Conservation (phyloP, 371 early-diverging fungal genomes). For the Mucor lusitanicus region DNA sequence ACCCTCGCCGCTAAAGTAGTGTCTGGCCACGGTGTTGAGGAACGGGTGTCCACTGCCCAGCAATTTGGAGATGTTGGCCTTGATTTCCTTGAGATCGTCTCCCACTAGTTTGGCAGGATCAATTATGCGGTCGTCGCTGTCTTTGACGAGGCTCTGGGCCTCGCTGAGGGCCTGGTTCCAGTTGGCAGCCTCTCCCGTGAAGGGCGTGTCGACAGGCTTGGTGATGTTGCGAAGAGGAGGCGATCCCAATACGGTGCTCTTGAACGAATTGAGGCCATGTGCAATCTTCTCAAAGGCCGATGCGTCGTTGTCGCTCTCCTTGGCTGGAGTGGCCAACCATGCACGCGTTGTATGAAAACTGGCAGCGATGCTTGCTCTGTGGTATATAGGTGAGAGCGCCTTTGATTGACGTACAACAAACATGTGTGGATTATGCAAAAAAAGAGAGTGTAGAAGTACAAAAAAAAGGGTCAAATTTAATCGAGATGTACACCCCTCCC, state of each 20-base stretch:
- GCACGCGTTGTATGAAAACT: conserved; percentile 3
- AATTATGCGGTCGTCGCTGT: conserved; percentile 42
- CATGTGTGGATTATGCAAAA: neutral
- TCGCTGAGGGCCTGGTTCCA: conserved; percentile 60
- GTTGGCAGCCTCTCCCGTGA: conserved; percentile 41
- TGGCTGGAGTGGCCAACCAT: neutral
- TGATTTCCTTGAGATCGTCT: conserved; percentile 79
- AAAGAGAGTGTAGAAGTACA: neutral
- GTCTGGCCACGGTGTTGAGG: conserved; percentile 82
- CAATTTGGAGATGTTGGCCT: conserved; percentile 84
- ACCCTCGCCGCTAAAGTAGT: conserved; percentile 89
- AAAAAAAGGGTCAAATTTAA: neutral
- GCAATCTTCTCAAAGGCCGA: conserved; percentile 39
- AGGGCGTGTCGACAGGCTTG: conserved; percentile 22
- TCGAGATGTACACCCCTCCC: neutral
- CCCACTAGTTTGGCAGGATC: conserved; percentile 71
- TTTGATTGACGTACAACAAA: conserved; percentile 2
- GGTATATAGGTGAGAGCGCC: neutral
- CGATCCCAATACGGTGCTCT: conserved; percentile 22
- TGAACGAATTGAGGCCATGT: conserved; percentile 27
- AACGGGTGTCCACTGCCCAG: conserved; percentile 86
- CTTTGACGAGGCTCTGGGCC: conserved; percentile 48
- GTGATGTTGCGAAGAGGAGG: conserved; percentile 18
- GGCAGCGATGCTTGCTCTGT: neutral
- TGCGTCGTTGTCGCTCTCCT: conserved; percentile 1